Percentiles rank a stretch among this genome's conserved stretches.
Evolutionary conservation across 2,329 filamentous ascomycete genomes (phyloP).

Genomic region (Cladophialophora chaetospira): DNA sequence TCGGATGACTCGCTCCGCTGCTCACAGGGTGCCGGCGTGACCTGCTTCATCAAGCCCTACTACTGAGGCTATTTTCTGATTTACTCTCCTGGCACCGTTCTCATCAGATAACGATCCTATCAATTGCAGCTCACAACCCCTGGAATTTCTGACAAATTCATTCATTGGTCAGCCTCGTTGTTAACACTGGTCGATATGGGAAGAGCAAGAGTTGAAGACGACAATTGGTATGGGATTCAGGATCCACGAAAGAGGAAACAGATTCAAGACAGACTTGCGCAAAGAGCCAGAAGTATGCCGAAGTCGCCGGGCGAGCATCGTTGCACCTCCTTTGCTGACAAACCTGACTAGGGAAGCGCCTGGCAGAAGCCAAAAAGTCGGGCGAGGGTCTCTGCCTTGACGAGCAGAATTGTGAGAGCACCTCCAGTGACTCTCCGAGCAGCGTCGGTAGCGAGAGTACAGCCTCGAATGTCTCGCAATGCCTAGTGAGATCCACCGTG

Average conservation of each 20-base stretch:
- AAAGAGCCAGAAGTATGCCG: constrained; percentile 41
- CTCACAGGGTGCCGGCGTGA: too few relatives aligned
- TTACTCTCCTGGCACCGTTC: neutral
- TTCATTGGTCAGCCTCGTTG: neutral
- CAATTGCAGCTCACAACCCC: neutral
- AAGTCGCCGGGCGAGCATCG: neutral
- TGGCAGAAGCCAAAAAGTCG: constrained; percentile 20
- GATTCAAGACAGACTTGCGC: constrained; percentile 43
- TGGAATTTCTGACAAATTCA: neutral
- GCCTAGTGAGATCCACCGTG: neutral
- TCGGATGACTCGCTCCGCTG: too few relatives aligned
- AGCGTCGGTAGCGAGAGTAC: neutral
- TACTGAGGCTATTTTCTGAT: neutral
- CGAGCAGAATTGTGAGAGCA: neutral
- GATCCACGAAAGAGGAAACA: constrained; percentile 43
- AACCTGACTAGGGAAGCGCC: constrained; percentile 7
- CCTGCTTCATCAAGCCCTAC: neutral
- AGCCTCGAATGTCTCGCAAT: neutral
- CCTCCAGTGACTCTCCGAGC: neutral
- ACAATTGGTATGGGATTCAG: constrained; percentile 38
- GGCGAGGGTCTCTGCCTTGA: constrained; percentile 15
- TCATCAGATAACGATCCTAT: neutral
- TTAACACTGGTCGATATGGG: constrained; percentile 1
- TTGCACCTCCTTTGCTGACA: neutral
- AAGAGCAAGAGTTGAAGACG: constrained; percentile 12